Evolutionary conservation across 2,329 filamentous ascomycete genomes (phyloP), one percentile per base, ranked within the genome.

Genomic region (Thelonectria blattea): DNA sequence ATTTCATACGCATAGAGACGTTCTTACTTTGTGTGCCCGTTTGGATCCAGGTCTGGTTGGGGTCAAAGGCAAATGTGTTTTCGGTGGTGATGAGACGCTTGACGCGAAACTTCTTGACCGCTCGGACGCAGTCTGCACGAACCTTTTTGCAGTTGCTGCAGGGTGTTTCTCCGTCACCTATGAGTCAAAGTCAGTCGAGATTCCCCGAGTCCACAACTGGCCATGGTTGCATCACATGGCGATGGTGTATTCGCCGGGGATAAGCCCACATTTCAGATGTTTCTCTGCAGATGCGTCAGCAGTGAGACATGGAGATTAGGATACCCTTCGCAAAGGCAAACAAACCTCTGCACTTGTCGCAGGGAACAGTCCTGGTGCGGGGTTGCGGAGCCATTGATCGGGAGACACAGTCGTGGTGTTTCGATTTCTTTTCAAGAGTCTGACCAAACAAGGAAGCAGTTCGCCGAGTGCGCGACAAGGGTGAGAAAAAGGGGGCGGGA

Each of bases 301-400:
- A n/a, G 15, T 7, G 22, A 24, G 22, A 24, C n/a, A 24, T 17
- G 9, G 9, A 49, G 27, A 7, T 30, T 30, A 7, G 32, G 6
- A 3, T 7, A 9, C 3, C 32, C 8, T 3, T 24, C 7, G 27
- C 27, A 30, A 37, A 34, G 32, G 11, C 34, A n/a, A 17, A 50
- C 57, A 14, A 18, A 65, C 63, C 63, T 65, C 54, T 41, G 22
- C 63, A 65, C 18, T 63, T 60, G 30, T 65, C 63, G 41, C 63
- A 65, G 11, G 63, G 63, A n/a, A 58, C 27, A 6, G 61, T 65
- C 18, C 63, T 42, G 2, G 57, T 52, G 52, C 61, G 60, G 57
- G 60, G 51, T 55, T 58, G 61, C 57, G 60, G 57, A 47, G 61
- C 32, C 63, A 65, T 65, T n/a, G 5, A 52, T n/a, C n/a, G n/a